A percentile compares a stretch with the other conserved stretches of the same genome.
Evolutionary conservation across 106 monocot genomes (phyloP).

Genomic region (Xerophyta viscosa): DNA sequence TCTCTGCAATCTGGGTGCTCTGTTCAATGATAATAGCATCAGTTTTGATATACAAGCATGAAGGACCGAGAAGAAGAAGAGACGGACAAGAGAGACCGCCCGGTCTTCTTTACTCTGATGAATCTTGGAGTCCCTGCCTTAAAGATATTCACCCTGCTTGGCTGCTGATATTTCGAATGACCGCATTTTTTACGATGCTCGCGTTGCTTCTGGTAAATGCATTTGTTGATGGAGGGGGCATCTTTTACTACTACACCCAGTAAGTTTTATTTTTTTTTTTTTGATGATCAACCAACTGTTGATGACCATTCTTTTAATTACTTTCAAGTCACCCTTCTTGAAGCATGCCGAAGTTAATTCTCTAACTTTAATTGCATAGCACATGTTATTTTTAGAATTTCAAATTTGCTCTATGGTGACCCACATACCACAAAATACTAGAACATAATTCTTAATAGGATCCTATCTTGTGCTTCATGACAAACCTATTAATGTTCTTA

Average conservation of each 20-base stretch:
- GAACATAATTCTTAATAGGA: too few relatives aligned
- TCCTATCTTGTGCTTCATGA: too few relatives aligned
- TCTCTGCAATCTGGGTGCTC: slow-evolving; percentile 54
- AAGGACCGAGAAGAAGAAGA: slow-evolving; percentile 19
- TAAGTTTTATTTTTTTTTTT: slow-evolving; percentile 22
- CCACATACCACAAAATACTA: too few relatives aligned
- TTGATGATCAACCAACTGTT: background rate
- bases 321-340: too few relatives aligned
- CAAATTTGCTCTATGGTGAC: too few relatives aligned
- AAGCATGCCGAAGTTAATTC: too few relatives aligned
- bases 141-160: slow-evolving; percentile 57
- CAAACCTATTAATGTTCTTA: too few relatives aligned
- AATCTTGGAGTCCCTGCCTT: slow-evolving; percentile 79
- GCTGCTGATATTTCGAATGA: slow-evolving; percentile 45
- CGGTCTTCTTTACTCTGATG: slow-evolving; percentile 45
- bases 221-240: slow-evolving; percentile 24
- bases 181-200: slow-evolving; percentile 40
- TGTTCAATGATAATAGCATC: slow-evolving; percentile 34
- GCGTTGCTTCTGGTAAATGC: slow-evolving; percentile 32
- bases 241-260: slow-evolving; percentile 68
- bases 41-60: slow-evolving; percentile 57
- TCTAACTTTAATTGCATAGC: too few relatives aligned
- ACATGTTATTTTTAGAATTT: too few relatives aligned
- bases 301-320: background rate
- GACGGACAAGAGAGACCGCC: background rate